A percentile compares a stretch with the other conserved stretches of the same genome.
These are phyloP conservation scores for Cercospora sp. DNA, from an alignment of 2,329 filamentous ascomycete genomes.

Conservation along the genomic window DNA sequence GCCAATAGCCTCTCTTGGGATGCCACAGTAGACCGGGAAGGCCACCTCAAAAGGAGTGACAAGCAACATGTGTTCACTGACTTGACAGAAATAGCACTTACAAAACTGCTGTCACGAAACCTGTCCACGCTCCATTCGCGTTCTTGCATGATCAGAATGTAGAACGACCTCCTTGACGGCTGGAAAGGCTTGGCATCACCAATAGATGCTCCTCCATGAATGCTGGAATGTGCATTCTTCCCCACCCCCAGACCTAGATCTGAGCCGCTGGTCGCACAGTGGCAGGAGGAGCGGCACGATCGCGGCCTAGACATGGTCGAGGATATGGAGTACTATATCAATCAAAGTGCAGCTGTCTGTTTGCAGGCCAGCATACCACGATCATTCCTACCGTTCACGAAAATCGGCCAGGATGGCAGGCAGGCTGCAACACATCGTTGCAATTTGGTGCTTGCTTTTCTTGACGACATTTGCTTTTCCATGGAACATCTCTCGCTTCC, in stretches of 20 bases:
- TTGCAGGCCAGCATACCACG: not conserved
- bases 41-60: no score
- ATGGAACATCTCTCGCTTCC: not conserved
- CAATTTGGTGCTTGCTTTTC: slow-evolving; percentile 3
- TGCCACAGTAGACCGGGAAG: no score
- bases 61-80: no score
- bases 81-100: not conserved
- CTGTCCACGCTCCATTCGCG: not conserved
- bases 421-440: not conserved
- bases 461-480: not conserved
- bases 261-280: not conserved
- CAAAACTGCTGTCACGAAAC: not conserved
- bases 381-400: not conserved
- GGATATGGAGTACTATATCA: not conserved
- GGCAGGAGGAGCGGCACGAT: not conserved
- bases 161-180: not conserved
- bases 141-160: not conserved
- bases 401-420: not conserved
- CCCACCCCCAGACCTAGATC: not conserved
- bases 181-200: not conserved
- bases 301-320: no score
- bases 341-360: not conserved
- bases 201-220: not conserved
- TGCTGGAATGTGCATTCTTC: slow-evolving; percentile 1
- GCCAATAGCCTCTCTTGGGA: no score